phyloP scores from a whole-genome alignment of 108 stramenopile genomes.

The Skeletonema marinoi region DNA sequence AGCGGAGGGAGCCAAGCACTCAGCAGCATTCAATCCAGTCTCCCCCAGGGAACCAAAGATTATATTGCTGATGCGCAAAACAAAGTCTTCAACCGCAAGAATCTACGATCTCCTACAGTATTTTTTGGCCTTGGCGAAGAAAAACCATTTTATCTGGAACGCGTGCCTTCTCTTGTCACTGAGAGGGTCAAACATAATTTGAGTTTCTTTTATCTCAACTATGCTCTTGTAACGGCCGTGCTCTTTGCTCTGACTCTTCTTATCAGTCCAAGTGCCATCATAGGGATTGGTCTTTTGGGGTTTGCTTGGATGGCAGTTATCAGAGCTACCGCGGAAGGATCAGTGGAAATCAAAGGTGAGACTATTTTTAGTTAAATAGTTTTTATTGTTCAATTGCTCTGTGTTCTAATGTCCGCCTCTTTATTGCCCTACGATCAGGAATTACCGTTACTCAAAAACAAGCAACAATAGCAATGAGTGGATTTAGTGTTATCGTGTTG shows the following conservation, averaged over 20 bases:
- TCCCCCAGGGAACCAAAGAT: conserved; percentile 84
- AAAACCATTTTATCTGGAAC: conserved; percentile 86
- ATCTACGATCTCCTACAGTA: conserved; percentile 71
- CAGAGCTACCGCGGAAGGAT: conserved; percentile 59
- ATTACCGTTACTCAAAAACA: conserved; percentile 77
- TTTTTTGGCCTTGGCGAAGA: conserved; percentile 87
- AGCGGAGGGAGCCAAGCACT: conserved; percentile 76
- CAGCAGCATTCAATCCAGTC: conserved; percentile 50
- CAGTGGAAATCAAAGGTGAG: conserved; percentile 61
- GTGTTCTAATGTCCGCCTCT: background rate
- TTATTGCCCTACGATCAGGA: conserved; percentile 22
- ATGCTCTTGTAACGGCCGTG: conserved; percentile 65
- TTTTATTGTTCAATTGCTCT: background rate
- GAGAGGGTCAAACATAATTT: conserved; percentile 83
- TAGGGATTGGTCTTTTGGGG: conserved; percentile 75
- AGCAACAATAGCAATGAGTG: conserved; percentile 72
- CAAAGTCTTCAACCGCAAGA: conserved; percentile 72
- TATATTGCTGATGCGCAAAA: conserved; percentile 55
- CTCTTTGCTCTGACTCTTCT: conserved; percentile 76
- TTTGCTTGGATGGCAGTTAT: conserved; percentile 81
- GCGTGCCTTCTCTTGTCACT: conserved; percentile 64
- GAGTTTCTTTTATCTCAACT: conserved; percentile 88
- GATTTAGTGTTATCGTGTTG: conserved; percentile 64
- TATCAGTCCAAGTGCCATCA: conserved; percentile 74
- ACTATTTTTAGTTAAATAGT: background rate